A percentile compares a stretch with the other conserved stretches of the same genome.
These are phyloP conservation scores for Gentiana dahurica DNA, from an alignment of 257 asterid species.

Conservation along the genomic window DNA sequence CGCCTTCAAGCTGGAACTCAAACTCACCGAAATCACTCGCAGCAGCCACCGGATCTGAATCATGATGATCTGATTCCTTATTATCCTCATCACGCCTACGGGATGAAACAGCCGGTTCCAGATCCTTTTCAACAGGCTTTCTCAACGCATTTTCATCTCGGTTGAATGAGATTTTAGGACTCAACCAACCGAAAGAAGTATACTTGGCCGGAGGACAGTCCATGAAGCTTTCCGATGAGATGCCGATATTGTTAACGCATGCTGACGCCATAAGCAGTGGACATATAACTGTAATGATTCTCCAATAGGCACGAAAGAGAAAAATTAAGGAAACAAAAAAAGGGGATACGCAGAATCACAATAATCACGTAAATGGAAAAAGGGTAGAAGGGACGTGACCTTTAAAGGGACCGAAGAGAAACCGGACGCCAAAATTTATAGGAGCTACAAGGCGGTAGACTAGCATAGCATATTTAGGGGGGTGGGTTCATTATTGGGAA, in stretches of 20 bases:
- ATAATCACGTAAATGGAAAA: constrained; percentile 5
- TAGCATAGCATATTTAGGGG: too few species aligned
- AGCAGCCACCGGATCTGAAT: constrained; percentile 52
- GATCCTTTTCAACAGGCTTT: constrained; percentile 13
- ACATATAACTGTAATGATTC: constrained; percentile 15
- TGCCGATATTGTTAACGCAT: constrained; percentile 43
- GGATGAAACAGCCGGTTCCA: constrained; percentile 12
- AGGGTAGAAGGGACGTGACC: background rate
- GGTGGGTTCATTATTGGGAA: too few species aligned
- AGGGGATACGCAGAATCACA: background rate
- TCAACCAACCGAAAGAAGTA: constrained; percentile 35
- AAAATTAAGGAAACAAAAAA: background rate
- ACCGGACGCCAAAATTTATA: background rate
- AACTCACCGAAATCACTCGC: constrained; percentile 42
- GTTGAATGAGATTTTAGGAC: constrained; percentile 34
- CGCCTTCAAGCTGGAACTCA: constrained; percentile 83
- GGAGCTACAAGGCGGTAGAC: background rate
- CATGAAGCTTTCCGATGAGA: constrained; percentile 39
- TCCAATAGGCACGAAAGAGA: background rate
- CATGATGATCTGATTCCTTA: constrained; percentile 52
- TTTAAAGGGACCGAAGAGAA: too few species aligned
- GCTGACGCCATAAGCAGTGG: constrained; percentile 52
- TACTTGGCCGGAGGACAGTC: constrained; percentile 33
- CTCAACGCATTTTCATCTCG: background rate
- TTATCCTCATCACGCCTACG: constrained; percentile 8